A percentile compares a stretch with the other conserved stretches of the same genome.
Conservation (phyloP, 805 yeast species). For the Naumovozyma castellii region DNA sequence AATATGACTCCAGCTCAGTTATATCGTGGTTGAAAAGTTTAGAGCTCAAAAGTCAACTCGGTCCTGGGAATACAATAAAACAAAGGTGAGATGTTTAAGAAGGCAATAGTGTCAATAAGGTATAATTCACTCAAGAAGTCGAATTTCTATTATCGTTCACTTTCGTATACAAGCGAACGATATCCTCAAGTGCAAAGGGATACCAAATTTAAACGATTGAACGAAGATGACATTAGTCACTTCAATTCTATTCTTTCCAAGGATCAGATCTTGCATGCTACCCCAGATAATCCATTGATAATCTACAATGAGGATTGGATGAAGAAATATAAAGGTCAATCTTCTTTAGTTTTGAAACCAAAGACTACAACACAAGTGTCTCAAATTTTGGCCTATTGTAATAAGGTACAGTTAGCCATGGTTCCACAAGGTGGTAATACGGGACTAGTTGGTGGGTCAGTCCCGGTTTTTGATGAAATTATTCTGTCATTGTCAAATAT, state of each 20-base stretch:
- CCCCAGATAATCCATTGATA: slow-evolving; percentile 53
- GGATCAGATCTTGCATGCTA: slow-evolving; percentile 35
- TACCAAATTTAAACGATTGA: slow-evolving; percentile 41
- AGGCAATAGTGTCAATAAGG: no score
- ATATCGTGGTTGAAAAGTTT: no score
- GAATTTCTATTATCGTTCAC: no score
- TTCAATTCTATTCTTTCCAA: slow-evolving; percentile 53
- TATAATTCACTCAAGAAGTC: no score
- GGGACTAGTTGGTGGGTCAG: slow-evolving; percentile 90
- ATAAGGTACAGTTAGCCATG: slow-evolving; percentile 65
- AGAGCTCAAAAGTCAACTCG: no score
- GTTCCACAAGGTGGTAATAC: slow-evolving; percentile 98
- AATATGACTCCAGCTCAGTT: no score
- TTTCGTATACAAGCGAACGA: slow-evolving; percentile 53
- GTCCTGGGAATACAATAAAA: no score
- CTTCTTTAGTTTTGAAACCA: slow-evolving; percentile 73
- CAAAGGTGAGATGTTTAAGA: no score
- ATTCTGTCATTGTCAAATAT: slow-evolving; percentile 59
- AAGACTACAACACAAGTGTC: slow-evolving; percentile 70
- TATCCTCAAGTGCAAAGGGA: slow-evolving; percentile 52
- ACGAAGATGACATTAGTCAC: slow-evolving; percentile 44
- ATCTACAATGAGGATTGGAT: slow-evolving; percentile 87
- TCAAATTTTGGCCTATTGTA: slow-evolving; percentile 68
- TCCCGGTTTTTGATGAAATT: slow-evolving; percentile 86
- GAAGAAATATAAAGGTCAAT: slow-evolving; percentile 87